Evolutionary conservation across 441 rosid species (phyloP), one percentile per base, ranked within the genome.

Genomic region (Codiaeum variegatum): DNA sequence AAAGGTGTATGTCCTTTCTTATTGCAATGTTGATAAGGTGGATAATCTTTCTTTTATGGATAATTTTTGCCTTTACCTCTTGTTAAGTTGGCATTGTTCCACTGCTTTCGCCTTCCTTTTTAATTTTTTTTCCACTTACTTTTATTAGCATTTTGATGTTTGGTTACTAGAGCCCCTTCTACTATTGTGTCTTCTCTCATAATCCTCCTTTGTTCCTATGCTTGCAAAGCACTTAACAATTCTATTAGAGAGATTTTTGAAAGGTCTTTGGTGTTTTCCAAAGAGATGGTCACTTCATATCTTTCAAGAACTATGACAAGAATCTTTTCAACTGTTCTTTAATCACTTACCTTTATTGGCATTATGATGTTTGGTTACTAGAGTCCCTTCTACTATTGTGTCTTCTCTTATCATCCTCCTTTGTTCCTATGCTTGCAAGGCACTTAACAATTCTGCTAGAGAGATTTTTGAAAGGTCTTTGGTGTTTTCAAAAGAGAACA

Each of bases 391-490:
- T 4, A 32, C 13, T 16, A 3, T 1, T 0, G 12, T 47, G 19
- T 51, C 75, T 1, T 15, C 6, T 4, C 75, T 62, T 62, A 62
- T 46, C 0, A 34, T 3, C 8, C 69, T 44, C 16, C 69, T 29
- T 19, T 62, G 36, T 38, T 72, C 24, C 12, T 56, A 18, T 23
- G 61, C 61, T 29, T 56, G 61, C 31, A 72, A 72, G 0, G 69
- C 47, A 62, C 24, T 29, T 9, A 72, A 0, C 21, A 72, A 32
- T 19, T 71, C n/a, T 13, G 60, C 68, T 4, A 61, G 19, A 8
- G 21, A 0, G 62, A 71, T 62, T 24, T 46, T 71, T 40, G 60
- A 70, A 66, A 70, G 21, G 19, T 58, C 73, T 40, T 70, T 70
- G 19, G 73, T 54, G 8, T 54, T 54, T 21, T n/a, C 58, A 26